Conservation (phyloP, 139 green algal genomes). For the Limnomonas spitsbergensis region DNA sequence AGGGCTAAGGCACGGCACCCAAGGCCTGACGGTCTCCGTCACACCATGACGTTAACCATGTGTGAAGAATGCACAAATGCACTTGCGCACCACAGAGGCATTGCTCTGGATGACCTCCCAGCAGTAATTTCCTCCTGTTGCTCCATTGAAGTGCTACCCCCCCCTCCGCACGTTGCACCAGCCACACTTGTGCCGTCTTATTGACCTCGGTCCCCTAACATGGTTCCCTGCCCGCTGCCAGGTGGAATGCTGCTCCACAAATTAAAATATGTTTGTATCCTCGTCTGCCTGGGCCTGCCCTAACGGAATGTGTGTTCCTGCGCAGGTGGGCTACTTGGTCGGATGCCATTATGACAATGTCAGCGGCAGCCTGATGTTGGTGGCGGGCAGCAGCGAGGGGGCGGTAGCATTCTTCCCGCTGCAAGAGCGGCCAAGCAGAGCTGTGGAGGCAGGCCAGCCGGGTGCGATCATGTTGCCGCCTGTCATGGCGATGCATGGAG, state of each 20-base stretch:
- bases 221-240: neutral
- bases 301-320: neutral
- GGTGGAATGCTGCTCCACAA: neutral
- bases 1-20: neutral
- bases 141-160: neutral
- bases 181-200: neutral
- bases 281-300: neutral
- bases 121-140: neutral
- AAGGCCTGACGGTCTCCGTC: neutral
- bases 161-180: neutral
- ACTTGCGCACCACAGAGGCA: no score
- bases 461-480: slow-evolving; percentile 38
- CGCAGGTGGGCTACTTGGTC: slow-evolving; percentile 64
- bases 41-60: no score
- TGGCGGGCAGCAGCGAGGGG: slow-evolving; percentile 57
- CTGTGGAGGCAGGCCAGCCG: slow-evolving; percentile 1
- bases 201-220: neutral
- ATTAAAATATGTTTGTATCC: neutral
- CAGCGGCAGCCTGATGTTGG: slow-evolving; percentile 47
- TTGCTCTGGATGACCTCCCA: no score
- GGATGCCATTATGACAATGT: slow-evolving; percentile 56
- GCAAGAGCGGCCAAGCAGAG: slow-evolving; percentile 29
- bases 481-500: slow-evolving; percentile 44
- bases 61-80: no score
- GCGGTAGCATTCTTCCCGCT: slow-evolving; percentile 59